Conservation (phyloP, 2,329 filamentous ascomycete genomes). For the Aureobasidium sp. region DNA sequence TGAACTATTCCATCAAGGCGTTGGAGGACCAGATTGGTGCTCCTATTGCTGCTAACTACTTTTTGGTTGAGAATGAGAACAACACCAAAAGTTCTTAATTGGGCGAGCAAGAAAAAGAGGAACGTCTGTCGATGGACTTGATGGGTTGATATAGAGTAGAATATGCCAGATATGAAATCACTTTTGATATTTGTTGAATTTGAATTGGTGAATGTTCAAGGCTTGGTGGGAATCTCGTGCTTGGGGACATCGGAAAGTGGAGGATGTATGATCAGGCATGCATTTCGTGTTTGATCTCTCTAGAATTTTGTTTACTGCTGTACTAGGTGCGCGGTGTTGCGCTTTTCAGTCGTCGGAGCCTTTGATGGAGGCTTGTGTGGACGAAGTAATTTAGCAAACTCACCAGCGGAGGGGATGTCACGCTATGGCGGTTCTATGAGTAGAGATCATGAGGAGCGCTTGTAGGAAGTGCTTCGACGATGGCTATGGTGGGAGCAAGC, state of each 20-base stretch:
- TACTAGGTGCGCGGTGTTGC: neutral
- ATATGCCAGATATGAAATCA: too few species aligned
- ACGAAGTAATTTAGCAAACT: neutral
- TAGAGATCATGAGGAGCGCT: neutral
- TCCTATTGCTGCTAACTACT: conserved; percentile 22
- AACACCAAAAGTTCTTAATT: neutral
- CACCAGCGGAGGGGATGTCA: neutral
- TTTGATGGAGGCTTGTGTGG: neutral
- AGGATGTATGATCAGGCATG: neutral
- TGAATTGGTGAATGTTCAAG: too few species aligned
- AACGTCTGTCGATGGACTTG: too few species aligned
- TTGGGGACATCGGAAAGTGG: too few species aligned
- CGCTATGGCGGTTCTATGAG: neutral
- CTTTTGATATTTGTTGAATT: too few species aligned
- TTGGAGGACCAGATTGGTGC: conserved; percentile 16
- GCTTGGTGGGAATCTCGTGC: too few species aligned
- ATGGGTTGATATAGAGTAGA: too few species aligned
- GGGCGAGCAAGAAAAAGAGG: neutral
- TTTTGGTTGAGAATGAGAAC: conserved; percentile 4
- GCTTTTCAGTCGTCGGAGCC: neutral
- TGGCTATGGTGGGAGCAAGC: neutral
- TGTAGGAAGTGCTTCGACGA: neutral
- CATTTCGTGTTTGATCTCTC: neutral
- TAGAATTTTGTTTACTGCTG: neutral
- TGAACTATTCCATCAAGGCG: conserved; percentile 20